Base-by-base conservation (phyloP, 768 basidiomycete genomes). In the Serpula lacrymans region DNA sequence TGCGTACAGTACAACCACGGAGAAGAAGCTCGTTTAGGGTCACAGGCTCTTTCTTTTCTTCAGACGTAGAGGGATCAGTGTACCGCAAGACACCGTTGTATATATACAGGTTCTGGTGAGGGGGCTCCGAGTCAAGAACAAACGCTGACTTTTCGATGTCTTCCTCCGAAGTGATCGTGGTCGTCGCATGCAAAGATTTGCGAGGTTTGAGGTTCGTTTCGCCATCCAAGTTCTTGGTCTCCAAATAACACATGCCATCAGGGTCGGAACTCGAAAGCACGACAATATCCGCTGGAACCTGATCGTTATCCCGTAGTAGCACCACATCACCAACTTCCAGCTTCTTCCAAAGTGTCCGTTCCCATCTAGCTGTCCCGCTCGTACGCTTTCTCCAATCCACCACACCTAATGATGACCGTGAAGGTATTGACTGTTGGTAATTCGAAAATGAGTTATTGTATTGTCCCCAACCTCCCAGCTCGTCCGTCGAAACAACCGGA, bases 271-370 rank as follows among this genome's bases (percentile, higher is more conserved):
- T 94, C 7, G 91, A 82, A 5, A 97, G 76, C 1, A 99, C 89
- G 46, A 94, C 75, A 49, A 98, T 85, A 55, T 99, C 95, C 6
- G 95, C 95, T 0, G 95, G 95, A 10, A 98, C 86, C 64, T 96
- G 95, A 36, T 97, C 95, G 62, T 97, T 88, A 49, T 97, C 92
- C 43, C 85, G 71, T 24, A 98, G 70, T 6, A 97, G 68, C 22
- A 98, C 89, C 16, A 97, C 65, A 57, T 98, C 95, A n/a, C 95
- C 95, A 9, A 97, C 93, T 57, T 96, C 93, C 31, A 98, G 73
- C 71, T 98, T 97, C 73, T 98, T 97, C 95, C 95, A 98, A 2
- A 98, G 68, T 11, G 95, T 98, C 41, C 95, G 72, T 57, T 97
- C 93, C 95, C 95, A 98, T 20, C 74, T 72, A 2, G 90, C 83